Evolutionary conservation across 768 basidiomycete species (phyloP).

Genomic region (Mycena chlorophos): DNA sequence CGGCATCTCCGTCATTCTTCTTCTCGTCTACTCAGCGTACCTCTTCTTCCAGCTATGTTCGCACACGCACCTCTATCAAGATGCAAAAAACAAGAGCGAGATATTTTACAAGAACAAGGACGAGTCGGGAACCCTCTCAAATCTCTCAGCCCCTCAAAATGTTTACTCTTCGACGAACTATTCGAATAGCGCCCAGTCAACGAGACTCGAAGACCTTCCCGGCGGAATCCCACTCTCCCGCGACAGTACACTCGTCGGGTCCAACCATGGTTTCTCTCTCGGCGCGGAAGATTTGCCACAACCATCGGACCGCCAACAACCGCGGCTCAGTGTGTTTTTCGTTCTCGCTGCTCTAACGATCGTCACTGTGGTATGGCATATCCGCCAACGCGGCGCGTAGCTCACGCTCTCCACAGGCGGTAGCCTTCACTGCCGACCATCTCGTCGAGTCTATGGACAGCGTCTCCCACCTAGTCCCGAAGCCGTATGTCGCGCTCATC

Average conservation of each 20-base stretch:
- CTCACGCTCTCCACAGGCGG: constrained; percentile 36
- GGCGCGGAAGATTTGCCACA: constrained; percentile 6
- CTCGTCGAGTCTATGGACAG: constrained; percentile 85
- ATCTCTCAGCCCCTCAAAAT: constrained; percentile 14
- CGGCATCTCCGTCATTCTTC: constrained; percentile 68
- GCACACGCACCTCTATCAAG: constrained; percentile 68
- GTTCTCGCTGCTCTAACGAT: constrained; percentile 53
- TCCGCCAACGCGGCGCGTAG: neutral
- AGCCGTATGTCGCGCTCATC: constrained; percentile 89
- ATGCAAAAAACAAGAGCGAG: constrained; percentile 45
- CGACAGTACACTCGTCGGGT: constrained; percentile 6
- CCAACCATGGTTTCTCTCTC: constrained; percentile 1
- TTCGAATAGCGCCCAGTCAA: constrained; percentile 2
- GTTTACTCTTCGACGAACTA: constrained; percentile 8
- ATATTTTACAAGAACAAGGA: constrained; percentile 36
- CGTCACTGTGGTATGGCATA: constrained; percentile 59
- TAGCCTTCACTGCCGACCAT: constrained; percentile 60
- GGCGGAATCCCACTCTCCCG: constrained; percentile 14
- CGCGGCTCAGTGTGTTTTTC: constrained; percentile 59
- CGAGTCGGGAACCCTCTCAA: constrained; percentile 25
- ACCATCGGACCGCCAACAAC: constrained; percentile 34
- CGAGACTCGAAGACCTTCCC: constrained; percentile 17
- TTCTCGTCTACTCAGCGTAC: constrained; percentile 73
- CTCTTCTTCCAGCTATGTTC: constrained; percentile 81
- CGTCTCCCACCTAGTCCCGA: constrained; percentile 67